phyloP scores from a whole-genome alignment of 2,329 filamentous ascomycete genomes.

The Apiospora hydei region DNA sequence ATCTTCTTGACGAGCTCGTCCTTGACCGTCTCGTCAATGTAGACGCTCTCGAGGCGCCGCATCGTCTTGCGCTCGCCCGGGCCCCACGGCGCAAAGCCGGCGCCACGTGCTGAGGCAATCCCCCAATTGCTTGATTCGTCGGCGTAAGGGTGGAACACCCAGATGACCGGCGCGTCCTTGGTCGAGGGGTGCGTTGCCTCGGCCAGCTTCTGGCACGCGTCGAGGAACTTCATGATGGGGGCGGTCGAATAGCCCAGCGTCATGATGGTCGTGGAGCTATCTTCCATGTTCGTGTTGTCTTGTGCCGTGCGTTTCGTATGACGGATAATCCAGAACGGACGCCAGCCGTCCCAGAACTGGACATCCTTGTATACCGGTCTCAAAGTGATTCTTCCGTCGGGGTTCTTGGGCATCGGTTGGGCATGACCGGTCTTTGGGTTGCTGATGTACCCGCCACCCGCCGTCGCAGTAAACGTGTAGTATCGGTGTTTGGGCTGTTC shows the following conservation, averaged over 20 bases:
- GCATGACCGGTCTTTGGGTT: neutral
- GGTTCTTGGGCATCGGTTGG: neutral
- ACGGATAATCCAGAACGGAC: neutral
- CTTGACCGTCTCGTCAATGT: slow-evolving; percentile 20
- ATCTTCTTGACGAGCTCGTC: neutral
- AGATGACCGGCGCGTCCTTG: neutral
- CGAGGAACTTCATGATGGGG: neutral
- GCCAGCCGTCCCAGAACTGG: neutral
- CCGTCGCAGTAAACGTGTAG: neutral
- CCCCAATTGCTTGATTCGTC: too few species aligned
- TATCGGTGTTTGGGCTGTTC: neutral
- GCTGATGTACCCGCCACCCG: neutral
- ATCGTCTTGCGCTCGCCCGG: neutral
- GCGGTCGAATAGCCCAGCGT: neutral
- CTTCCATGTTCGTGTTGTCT: neutral
- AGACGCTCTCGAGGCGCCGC: slow-evolving; percentile 22
- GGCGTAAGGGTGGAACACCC: neutral
- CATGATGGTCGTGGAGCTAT: neutral
- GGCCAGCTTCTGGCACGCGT: neutral
- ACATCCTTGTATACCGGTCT: neutral
- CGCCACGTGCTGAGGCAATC: neutral
- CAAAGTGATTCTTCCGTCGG: neutral
- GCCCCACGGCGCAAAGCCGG: neutral
- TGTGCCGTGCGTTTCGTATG: neutral
- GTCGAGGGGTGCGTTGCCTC: neutral